Base-by-base conservation (phyloP, 306 rosid genomes). In the Elaeagnus macrophylla region DNA sequence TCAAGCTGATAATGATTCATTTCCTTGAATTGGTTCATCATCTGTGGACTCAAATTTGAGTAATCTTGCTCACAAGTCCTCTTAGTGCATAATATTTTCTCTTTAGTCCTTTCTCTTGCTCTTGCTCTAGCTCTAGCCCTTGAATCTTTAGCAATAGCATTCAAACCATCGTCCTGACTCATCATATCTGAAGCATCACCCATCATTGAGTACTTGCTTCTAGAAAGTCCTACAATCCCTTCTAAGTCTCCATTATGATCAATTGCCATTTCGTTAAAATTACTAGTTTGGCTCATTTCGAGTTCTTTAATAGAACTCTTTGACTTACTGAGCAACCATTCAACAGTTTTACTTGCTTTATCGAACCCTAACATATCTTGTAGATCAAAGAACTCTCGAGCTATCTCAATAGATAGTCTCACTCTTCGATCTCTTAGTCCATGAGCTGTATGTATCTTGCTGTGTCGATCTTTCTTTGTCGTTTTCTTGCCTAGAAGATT, bases 361-460 rank as follows among this genome's bases (percentile, higher is more conserved):
- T 91, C 96, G 48, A 82, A 82, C 83, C 97, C 97, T 83, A 91
- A 60, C 89, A 78, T 72, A 73, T 91, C 97, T 62, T 91, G 97
- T 42, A 91, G 96, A 79, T 91, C 97, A 37, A 91, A 91, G 87
- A 91, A 91, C 79, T 87, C 79, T 2, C 97, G 61, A 14, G 97
- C 85, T 3, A 87, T 83, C 44, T 77, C 90, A 38, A 91, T 80
- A 50, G 96, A 91, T 12, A 91, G 56, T 48, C 97, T 82, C 7
- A 91, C 97, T 69, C 97, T 72, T 7, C 97, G 61, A 51, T 91
- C 97, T 32, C 97, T 80, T 67, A 84, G 58, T 7, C 97, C 97
- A 56, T 87, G 97, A 5, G 97, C 79, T 12, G 97, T 91, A 79
- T 65, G 70, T 78, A 91, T 91, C 89, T 91, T 91, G 75, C 96